Conservation (phyloP, 768 basidiomycete species). For the Podaxis carcinomalis region DNA sequence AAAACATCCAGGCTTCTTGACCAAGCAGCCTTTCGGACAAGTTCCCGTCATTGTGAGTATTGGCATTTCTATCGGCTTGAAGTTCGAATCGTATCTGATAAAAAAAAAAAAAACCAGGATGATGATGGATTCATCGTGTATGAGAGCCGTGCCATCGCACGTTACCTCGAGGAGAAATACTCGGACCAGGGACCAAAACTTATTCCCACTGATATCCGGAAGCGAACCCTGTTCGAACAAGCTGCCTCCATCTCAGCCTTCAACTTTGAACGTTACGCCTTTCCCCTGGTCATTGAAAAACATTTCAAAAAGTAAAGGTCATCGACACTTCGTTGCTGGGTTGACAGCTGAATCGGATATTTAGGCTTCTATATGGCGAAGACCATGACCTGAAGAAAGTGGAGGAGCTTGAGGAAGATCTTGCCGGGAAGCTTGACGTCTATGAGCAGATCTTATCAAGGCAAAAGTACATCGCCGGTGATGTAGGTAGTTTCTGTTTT, state of each 20-base stretch:
- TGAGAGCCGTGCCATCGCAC: constrained; percentile 51
- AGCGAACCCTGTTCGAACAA: constrained; percentile 31
- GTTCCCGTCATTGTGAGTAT: constrained; percentile 43
- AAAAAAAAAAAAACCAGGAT: constrained; percentile 25
- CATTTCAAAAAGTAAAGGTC: constrained; percentile 36
- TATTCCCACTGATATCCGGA: constrained; percentile 33
- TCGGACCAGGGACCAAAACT: constrained; percentile 38
- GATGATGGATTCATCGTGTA: constrained; percentile 54
- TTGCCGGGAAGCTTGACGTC: constrained; percentile 34
- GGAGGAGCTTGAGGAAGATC: constrained; percentile 15
- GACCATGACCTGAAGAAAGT: constrained; percentile 24
- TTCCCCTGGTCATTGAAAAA: constrained; percentile 34
- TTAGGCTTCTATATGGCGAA: not conserved
- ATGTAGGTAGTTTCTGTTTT: constrained; percentile 21
- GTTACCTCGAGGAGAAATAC: constrained; percentile 49
- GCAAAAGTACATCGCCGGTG: constrained; percentile 41
- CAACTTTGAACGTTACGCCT: constrained; percentile 39
- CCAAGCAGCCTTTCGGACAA: constrained; percentile 56
- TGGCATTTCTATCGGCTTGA: no score
- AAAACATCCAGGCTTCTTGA: constrained; percentile 32
- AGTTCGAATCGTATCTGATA: not conserved
- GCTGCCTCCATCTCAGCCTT: constrained; percentile 39
- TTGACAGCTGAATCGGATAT: not conserved
- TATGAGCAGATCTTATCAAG: constrained; percentile 45
- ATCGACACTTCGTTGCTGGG: not conserved